Evolutionary conservation across 495 filamentous ascomycete species (phyloP), one percentile per base, ranked within the genome.

Genomic region (Aspergillus hancockii): DNA sequence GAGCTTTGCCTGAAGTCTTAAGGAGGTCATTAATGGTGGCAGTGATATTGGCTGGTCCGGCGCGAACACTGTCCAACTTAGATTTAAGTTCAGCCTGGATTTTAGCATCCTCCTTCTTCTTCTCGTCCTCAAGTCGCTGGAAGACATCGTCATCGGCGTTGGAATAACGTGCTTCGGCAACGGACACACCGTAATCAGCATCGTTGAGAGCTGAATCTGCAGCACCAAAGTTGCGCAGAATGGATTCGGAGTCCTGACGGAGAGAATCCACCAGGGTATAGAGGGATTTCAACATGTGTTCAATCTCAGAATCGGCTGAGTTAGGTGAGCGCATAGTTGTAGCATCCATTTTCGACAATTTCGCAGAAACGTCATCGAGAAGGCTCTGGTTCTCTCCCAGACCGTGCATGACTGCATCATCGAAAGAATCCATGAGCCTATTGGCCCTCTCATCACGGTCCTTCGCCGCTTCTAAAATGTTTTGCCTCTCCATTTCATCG

Each of bases 151-250:
- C 41, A 3, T 82, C 79, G 6, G 79, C 68, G 34, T 75, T 72
- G 30, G 78, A 67, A 62, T 79, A 76, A 25, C 71, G 76, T 10
- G 80, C 81, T 58, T 81, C 79, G 31, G 81, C 80, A 28, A 81
- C 78, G 28, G 81, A 81, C 28, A 83, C 71, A 49, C 75, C 70
- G 60, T 83, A 83, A 59, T 83, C 81, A 12, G 80, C 80, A 46
- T 79, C 72, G 62, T 83, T 83, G 52, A 83, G 73, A 6, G 71
- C 66, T 59, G 76, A 72, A 51, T 83, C 81, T 12, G 77, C 81
- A 8, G 74, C 63, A 38, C 76, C 76, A 19, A 80, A 82, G 52
- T 68, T 77, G 49, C 72, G 77, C 23, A 83, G 68, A 32, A 82
- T 80, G 13, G 79, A 72, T 62, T 82, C 79, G 16, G 81, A 83